A percentile compares a stretch with the other conserved stretches of the same genome.
phyloP scores from a whole-genome alignment of 495 filamentous ascomycete genomes.

The Margaritispora aquatica region DNA sequence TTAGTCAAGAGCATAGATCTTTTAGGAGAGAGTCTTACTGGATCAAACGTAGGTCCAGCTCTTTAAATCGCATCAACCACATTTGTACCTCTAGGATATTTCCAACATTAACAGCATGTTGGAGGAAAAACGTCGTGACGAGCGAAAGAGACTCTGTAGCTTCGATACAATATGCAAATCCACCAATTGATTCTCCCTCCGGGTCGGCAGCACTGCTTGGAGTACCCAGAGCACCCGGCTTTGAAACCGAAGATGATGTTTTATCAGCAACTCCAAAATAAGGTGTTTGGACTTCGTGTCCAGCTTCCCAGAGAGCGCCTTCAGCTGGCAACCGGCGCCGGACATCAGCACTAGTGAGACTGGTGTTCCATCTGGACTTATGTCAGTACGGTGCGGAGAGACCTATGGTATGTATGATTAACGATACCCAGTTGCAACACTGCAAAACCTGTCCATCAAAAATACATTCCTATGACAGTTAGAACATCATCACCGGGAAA shows the following conservation, averaged over 20 bases:
- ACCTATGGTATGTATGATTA: too few species aligned
- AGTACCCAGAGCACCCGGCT: constrained; percentile 25
- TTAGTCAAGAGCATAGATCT: not conserved
- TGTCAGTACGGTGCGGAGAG: too few species aligned
- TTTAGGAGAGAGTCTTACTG: constrained; percentile 20
- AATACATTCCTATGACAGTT: too few species aligned
- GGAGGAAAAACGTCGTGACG: constrained; percentile 33
- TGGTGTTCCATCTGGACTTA: constrained; percentile 62
- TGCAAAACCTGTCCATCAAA: constrained; percentile 81
- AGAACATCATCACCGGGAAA: too few species aligned
- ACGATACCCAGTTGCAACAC: constrained; percentile 95
- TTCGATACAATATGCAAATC: constrained; percentile 37
- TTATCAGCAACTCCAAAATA: constrained; percentile 31
- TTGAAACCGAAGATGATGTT: constrained; percentile 3
- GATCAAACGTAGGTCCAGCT: constrained; percentile 35
- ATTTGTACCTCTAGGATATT: constrained; percentile 29
- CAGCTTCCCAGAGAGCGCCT: constrained; percentile 30
- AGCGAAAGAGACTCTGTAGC: constrained; percentile 33
- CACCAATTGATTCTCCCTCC: constrained; percentile 33
- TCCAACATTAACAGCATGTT: constrained; percentile 30
- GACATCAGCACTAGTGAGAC: constrained; percentile 33
- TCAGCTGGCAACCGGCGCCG: constrained; percentile 34
- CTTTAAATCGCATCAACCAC: constrained; percentile 40
- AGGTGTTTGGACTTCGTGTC: constrained; percentile 24
- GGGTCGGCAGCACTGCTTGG: too few species aligned